Evolutionary conservation across 192 early-diverging fungal genomes (phyloP).

Genomic region (Podila epigama): DNA sequence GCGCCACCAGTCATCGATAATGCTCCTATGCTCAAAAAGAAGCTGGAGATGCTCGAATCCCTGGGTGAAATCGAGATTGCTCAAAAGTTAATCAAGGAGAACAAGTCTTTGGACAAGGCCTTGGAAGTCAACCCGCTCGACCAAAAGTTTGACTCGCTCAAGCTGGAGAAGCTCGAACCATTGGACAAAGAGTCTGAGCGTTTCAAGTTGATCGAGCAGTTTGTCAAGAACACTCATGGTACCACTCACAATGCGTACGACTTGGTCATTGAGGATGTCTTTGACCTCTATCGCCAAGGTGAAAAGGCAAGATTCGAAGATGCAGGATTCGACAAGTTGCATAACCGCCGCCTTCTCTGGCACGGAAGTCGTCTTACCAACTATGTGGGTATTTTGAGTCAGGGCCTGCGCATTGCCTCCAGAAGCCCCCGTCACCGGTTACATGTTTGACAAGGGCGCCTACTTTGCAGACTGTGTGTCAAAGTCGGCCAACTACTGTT

Average conservation of each 20-base stretch:
- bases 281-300: constrained; percentile 63
- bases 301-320: constrained; percentile 63
- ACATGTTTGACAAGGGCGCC: constrained; percentile 85
- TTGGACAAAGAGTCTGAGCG: constrained; percentile 59
- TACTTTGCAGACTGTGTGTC: constrained; percentile 86
- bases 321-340: constrained; percentile 48
- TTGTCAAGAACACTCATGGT: constrained; percentile 71
- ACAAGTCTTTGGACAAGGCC: constrained; percentile 34
- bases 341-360: constrained; percentile 80
- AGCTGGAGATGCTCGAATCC: constrained; percentile 73
- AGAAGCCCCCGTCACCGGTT: constrained; percentile 71
- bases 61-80: constrained; percentile 76
- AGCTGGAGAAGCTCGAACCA: constrained; percentile 57
- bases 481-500: constrained; percentile 80
- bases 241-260: constrained; percentile 57
- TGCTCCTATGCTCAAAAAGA: constrained; percentile 55
- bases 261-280: constrained; percentile 58
- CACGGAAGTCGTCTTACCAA: constrained; percentile 82
- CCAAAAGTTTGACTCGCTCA: constrained; percentile 62
- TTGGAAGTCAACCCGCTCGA: constrained; percentile 64
- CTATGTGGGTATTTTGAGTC: constrained; percentile 76
- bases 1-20: constrained; percentile 62
- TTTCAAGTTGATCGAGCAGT: constrained; percentile 66
- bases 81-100: constrained; percentile 58
- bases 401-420: constrained; percentile 72